Evolutionary conservation across 208 protist species (phyloP), one percentile per base, ranked within the genome.

Genomic region (Acanthamoeba polyphaga): DNA sequence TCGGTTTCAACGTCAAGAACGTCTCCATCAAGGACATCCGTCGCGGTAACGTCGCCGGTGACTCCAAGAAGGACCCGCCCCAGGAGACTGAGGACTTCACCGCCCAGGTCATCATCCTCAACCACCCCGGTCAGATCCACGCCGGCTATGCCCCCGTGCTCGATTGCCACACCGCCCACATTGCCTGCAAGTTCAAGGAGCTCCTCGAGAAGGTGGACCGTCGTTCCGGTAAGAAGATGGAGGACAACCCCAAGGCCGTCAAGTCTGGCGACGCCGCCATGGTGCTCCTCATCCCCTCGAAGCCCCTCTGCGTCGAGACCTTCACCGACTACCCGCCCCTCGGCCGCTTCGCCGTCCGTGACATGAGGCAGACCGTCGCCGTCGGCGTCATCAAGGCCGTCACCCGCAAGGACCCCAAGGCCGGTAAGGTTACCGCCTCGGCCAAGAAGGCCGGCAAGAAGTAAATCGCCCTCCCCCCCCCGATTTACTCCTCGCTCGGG

Each of bases 341-440:
- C 29, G 99, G 99, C 90, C 98, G 99, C 95, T 99, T 99, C 95
- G 98, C 98, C 95, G 97, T 99, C 76, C 98, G 99, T 82, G 99
- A 99, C 93, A 99, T 99, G 98, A 96, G 97, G 87, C 98, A 98
- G 96, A 99, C 99, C 46, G 98, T 99, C 43, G 99, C 98, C 85
- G 98, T 99, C 95, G 99, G 99, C 96, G 97, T 99, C 96, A 98
- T 99, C 98, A 99, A 99, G 97, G 95, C 70, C 19, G 97, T 98
- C 68, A 78, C 70, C 70, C 70, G 70, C 70, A 78, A 78, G 70
- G 70, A 78, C 70, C 70, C 70, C 29, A 78, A 78, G 70, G 70
- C 70, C 70, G 70, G 70, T 29, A 78, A 78, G 70, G 70, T 78
- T n/a, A 78, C 70, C 70, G 70, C 70, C 70, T 32, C 70, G 24